Evolutionary conservation across 495 filamentous ascomycete genomes (phyloP).

Genomic region (Penicillium waksmanii): DNA sequence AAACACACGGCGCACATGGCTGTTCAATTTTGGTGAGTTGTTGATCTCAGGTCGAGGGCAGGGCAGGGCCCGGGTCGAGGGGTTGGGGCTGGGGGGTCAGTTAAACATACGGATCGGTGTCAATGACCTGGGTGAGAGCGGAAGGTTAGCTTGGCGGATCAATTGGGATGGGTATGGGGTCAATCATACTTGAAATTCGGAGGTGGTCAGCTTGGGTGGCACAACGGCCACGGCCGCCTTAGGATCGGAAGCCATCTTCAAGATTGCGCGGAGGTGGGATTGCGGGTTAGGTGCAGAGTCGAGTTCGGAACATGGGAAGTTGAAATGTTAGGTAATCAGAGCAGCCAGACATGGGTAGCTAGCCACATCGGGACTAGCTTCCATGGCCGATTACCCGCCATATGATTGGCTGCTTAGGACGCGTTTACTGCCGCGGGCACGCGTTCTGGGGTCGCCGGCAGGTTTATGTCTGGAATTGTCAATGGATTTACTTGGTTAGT

Average conservation of each 20-base stretch:
- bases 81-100: slow-evolving; percentile 13
- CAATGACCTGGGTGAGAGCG: slow-evolving; percentile 72
- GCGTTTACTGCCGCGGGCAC: not conserved
- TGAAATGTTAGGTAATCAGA: slow-evolving; percentile 9
- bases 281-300: slow-evolving; percentile 25
- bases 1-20: slow-evolving; percentile 87
- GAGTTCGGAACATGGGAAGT: slow-evolving; percentile 37
- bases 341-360: slow-evolving; percentile 22
- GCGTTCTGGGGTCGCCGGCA: not conserved
- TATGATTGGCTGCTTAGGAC: slow-evolving; percentile 1
- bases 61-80: not conserved
- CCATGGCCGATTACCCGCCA: not conserved
- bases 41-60: slow-evolving; percentile 14
- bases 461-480: not conserved
- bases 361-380: slow-evolving; percentile 32
- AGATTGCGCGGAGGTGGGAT: slow-evolving; percentile 20
- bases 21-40: slow-evolving; percentile 43
- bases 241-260: slow-evolving; percentile 61
- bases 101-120: slow-evolving; percentile 87
- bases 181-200: slow-evolving; percentile 76
- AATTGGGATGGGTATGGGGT: slow-evolving; percentile 12
- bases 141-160: slow-evolving; percentile 28
- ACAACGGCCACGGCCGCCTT: slow-evolving; percentile 65
- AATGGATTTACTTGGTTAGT: not conserved
- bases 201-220: slow-evolving; percentile 72